A percentile compares a stretch with the other conserved stretches of the same genome.
Evolutionary conservation across 352 stramenopile species (phyloP).

Genomic region (Phytophthora citricola): DNA sequence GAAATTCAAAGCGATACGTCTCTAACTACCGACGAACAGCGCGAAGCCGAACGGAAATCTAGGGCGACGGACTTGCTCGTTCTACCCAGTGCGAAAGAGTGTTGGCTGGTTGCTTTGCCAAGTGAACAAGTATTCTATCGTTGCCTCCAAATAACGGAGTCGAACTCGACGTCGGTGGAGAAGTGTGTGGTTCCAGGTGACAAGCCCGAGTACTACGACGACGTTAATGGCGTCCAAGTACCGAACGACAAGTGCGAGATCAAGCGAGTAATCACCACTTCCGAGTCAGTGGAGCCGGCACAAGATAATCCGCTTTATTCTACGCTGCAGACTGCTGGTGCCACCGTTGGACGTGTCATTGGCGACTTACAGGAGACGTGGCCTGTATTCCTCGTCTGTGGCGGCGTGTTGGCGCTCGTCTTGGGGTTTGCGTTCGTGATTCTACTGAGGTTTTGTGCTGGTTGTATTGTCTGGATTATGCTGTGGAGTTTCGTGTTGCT

Average conservation of each 20-base stretch:
- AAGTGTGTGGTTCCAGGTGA: constrained; percentile 78
- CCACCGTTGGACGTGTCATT: constrained; percentile 64
- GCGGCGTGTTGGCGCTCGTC: constrained; percentile 52
- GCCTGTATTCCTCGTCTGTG: constrained; percentile 56
- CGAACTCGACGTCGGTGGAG: constrained; percentile 66
- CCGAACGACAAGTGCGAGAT: constrained; percentile 81
- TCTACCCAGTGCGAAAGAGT: constrained; percentile 43
- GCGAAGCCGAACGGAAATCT: constrained; percentile 52
- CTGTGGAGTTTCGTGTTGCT: constrained; percentile 74
- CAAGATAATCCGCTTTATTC: constrained; percentile 82
- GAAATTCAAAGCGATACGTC: constrained; percentile 49
- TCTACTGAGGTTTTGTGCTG: constrained; percentile 74
- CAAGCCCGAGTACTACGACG: constrained; percentile 71
- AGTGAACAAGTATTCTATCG: constrained; percentile 80
- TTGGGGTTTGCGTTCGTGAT: constrained; percentile 77
- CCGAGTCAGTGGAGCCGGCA: constrained; percentile 58
- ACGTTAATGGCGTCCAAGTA: constrained; percentile 48
- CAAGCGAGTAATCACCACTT: constrained; percentile 66
- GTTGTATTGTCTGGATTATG: constrained; percentile 76
- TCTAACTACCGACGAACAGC: constrained; percentile 45
- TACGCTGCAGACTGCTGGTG: constrained; percentile 57
- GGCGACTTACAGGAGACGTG: constrained; percentile 75
- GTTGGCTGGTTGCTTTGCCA: constrained; percentile 73
- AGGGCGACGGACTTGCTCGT: constrained; percentile 43
- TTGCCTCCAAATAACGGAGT: constrained; percentile 74